These are phyloP conservation scores for Pleodorina starrii DNA, from an alignment of 139 green algal genomes.

Conservation along the genomic window DNA sequence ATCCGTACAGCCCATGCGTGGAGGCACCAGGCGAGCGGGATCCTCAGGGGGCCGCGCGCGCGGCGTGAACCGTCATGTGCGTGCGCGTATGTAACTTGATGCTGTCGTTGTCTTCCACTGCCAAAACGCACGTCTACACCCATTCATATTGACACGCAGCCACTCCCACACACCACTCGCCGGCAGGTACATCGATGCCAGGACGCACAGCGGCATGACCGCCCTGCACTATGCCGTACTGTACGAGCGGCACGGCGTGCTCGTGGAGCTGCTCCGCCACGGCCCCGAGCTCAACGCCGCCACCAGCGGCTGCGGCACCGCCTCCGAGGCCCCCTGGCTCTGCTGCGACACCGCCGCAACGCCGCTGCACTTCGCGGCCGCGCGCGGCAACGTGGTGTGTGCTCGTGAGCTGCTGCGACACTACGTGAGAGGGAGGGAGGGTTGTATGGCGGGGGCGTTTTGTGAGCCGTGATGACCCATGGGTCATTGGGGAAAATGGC, in stretches of 20 bases:
- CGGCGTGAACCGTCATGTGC: too few relatives aligned
- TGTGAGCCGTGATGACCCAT: too few relatives aligned
- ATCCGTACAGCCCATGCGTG: background rate
- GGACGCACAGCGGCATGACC: background rate
- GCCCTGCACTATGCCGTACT: background rate
- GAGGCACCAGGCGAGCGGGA: background rate
- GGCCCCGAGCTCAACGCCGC: background rate
- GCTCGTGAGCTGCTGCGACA: background rate
- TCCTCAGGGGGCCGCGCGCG: too few relatives aligned
- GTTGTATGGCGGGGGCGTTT: too few relatives aligned
- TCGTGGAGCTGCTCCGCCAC: background rate
- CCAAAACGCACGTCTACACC: too few relatives aligned
- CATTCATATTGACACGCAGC: too few relatives aligned
- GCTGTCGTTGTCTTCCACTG: too few relatives aligned
- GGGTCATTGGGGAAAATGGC: too few relatives aligned
- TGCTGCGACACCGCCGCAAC: background rate
- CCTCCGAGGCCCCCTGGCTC: background rate
- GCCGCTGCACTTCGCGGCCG: constrained; percentile 22
- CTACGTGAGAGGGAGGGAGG: too few relatives aligned
- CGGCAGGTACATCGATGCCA: background rate
- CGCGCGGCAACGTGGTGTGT: background rate
- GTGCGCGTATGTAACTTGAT: too few relatives aligned
- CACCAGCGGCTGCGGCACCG: background rate
- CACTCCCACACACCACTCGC: background rate
- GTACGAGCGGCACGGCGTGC: background rate